Evolutionary conservation across 1,284 basidiomycete genomes (phyloP), one percentile per base, ranked within the genome.

Genomic region (Tylopilus orsonianus): DNA sequence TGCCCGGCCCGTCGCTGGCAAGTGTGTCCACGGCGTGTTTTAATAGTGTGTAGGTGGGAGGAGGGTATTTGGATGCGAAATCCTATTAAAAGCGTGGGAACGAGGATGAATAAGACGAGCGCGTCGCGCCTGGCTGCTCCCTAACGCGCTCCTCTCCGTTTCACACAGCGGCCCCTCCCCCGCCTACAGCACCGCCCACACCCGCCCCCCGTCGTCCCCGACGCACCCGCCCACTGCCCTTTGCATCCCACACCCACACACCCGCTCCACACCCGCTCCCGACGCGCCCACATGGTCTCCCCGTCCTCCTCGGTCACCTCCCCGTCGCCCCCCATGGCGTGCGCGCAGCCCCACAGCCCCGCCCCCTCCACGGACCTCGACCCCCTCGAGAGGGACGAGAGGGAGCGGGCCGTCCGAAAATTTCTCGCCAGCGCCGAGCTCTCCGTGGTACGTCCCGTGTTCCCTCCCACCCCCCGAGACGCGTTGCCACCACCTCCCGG

Each of bases 241-340:
- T 52, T 49, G 43, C 48, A 50, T 50, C 24, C 46, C 32, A 48
- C 48, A 5, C 53, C 46, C 41, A 62, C 49, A 61, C 34, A 18
- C 41, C 41, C 22, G 5, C n/a, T 5, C 13, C 13, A 29, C 19
- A 16, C n/a, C 46, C 33, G 14, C 44, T 27, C 49, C 53, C 50
- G 71, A 70, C 72, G 72, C 73, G 72, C 71, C 62, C 58, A 59
- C 58, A 88, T 88, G 85, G 80, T 85, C 59, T 83, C 86, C 30
- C 83, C 86, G 41, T 79, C 85, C 49, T 88, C 86, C 54, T 85
- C 85, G 52, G 77, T 82, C 59, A 89, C 86, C 60, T 87, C 87
- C 49, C 81, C 83, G 59, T 89, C 86, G 44, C 86, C 87, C 20
- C 81, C 83, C 53, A 74, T 80, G 65, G 66, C 77, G 59, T 84